Evolutionary conservation across 192 early-diverging fungal genomes (phyloP), one percentile per base, ranked within the genome.

Genomic region (Podila clonocystis): DNA sequence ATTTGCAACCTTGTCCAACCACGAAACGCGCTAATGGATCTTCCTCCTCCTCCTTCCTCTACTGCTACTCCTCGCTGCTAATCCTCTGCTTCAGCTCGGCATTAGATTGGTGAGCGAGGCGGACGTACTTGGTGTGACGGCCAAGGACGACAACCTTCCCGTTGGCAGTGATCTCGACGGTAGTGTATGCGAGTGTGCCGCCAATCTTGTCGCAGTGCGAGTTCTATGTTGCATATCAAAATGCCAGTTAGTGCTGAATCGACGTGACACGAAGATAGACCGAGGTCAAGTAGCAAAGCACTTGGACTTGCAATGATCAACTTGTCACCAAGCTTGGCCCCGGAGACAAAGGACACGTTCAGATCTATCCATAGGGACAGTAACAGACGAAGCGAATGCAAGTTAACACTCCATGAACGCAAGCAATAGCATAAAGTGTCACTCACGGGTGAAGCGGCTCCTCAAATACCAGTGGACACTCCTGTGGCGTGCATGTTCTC

Each of bases 111-210:
- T 82, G 84, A 13, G 84, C 80, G 5, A 63, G 50, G 9, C 82
- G 82, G 33, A 90, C 83, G 76, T 80, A 90, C 72, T 90, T 90
- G 48, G 84, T 90, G 55, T 90, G 89, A 15, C 89, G 67, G 34
- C 89, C 89, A 24, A 84, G 69, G 4, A 84, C 87, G 28, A 90
- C 85, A 28, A 71, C 19, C 38, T 82, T 88, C 17, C 70, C 82
- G n/a, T 83, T 82, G 11, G 75, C 72, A 4, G 30, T 68, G 50
- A 89, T 62, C 58, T 90, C 84, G 9, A 88, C 66, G 1, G 68
- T 63, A 0, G 89, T 90, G 34, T 82, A 88, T 1, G 89, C 89
- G n/a, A 90, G 65, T 13, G 87, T 84, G 33, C 85, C 86, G 29
- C 89, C 89, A 26, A 90, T 36, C 59, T 85, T 88, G 62, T 85